phyloP scores from a whole-genome alignment of 2,329 filamentous ascomycete species.

The Colletotrichum sp. region DNA sequence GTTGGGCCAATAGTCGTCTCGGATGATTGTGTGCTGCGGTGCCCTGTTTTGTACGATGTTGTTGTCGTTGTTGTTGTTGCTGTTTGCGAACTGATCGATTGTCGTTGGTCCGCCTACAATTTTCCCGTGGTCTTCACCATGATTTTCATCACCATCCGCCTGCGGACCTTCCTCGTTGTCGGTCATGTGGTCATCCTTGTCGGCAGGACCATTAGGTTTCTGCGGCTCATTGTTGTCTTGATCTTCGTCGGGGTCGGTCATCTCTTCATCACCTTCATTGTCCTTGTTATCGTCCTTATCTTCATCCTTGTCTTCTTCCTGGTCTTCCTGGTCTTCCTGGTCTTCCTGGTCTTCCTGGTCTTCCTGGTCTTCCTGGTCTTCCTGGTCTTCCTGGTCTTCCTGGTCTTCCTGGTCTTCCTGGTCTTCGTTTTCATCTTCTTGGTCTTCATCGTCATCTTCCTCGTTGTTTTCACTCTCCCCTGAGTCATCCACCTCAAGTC shows the following conservation, averaged over 20 bases:
- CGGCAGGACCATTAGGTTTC: background rate
- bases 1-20: background rate
- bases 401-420: background rate
- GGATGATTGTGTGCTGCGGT: background rate
- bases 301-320: rapidly evolving
- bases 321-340: background rate
- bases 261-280: background rate
- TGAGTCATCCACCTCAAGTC: background rate
- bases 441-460: background rate
- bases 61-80: background rate
- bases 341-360: background rate
- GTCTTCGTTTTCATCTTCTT: background rate
- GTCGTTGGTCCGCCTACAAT: background rate
- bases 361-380: background rate
- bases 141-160: background rate
- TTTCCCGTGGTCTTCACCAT: background rate
- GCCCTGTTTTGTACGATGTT: no score
- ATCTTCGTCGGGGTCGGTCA: background rate
- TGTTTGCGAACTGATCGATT: background rate
- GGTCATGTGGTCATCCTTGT: background rate
- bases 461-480: background rate
- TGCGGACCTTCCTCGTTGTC: background rate
- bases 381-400: background rate
- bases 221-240: background rate
- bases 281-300: background rate